Conservation (phyloP, 225 moss, liverwort and hornwort species). For the Climacium dendroides region DNA sequence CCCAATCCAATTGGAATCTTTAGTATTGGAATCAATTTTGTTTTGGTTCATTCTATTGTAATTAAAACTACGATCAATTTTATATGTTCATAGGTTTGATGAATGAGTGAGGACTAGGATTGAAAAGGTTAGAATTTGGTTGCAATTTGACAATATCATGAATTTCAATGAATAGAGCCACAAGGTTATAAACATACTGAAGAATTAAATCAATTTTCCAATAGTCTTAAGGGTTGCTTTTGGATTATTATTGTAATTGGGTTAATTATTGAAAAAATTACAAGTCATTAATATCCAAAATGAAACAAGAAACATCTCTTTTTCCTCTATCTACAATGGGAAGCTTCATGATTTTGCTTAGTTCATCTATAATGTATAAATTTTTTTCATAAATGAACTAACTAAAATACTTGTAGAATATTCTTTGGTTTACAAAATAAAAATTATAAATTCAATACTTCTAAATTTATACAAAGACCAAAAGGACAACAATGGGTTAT, state of each 20-base stretch:
- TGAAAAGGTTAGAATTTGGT: neutral
- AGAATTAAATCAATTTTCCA: neutral
- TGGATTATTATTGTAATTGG: neutral
- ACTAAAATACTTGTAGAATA: neutral
- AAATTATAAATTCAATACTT: neutral
- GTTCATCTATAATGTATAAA: neutral
- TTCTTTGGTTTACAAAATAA: neutral
- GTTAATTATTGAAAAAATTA: neutral
- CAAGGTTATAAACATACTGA: neutral
- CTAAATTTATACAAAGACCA: neutral
- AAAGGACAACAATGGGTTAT: neutral
- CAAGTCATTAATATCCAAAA: neutral
- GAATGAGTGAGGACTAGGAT: neutral
- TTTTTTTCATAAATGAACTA: neutral
- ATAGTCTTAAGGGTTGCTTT: neutral
- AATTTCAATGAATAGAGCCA: neutral
- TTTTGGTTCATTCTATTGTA: neutral
- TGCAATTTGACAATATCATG: neutral
- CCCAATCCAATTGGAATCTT: neutral
- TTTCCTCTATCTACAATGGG: accelerated
- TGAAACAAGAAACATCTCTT: neutral
- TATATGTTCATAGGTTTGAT: accelerated
- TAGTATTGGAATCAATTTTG: neutral
- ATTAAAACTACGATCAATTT: neutral
- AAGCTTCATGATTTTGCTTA: neutral